Base-by-base conservation (phyloP, 257 asterid genomes). In the Ligustrum vulgare region DNA sequence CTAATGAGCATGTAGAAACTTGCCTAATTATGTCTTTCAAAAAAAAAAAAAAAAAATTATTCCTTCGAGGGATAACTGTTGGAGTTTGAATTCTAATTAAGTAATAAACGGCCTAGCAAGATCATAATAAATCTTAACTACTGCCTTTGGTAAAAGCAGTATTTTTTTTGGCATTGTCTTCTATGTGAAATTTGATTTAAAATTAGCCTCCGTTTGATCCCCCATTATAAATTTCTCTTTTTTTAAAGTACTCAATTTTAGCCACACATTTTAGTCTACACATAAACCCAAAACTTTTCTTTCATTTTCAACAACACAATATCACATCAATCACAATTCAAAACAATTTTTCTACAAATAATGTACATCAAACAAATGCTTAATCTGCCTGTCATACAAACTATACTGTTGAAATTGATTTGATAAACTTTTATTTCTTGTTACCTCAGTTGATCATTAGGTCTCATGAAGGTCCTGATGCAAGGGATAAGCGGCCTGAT, bases 401-500 rank as follows among this genome's bases (percentile, higher is more conserved):
- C 32, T n/a, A 41, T n/a, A 47, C 25, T 69, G 41, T 18, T 78
- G 79, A 33, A 62, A 67, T 70, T 77, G 72, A 72, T 84, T 62
- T 67, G 82, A 64, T 80, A 47, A 41, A 64, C 75, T 72, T 73
- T 70, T 58, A 78, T 43, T 81, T 82, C 66, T 72, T 75, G 79
- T 73, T 45, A 74, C 76, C 79, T 35, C 88, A 94, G 99, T 80
- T 93, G 90, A 89, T 93, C 77, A 91, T 95, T 74, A 91, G 98
- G 85, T 95, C 99, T 37, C 99, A 95, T 79, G 99, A 95, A 89
- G 99, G 99, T 82, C 99, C 99, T 47, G 98, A 95, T 87, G 98
- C 98, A 67, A 87, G 99, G 87, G 97, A 91, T 80, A 95, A 93
- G 86, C 83, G 99, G 69, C 80, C 87, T 41, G 96, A 83, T 73